Evolutionary conservation across 2,329 filamentous ascomycete species (phyloP), one percentile per base, ranked within the genome.

Genomic region (Paraconiothyrium sp.): DNA sequence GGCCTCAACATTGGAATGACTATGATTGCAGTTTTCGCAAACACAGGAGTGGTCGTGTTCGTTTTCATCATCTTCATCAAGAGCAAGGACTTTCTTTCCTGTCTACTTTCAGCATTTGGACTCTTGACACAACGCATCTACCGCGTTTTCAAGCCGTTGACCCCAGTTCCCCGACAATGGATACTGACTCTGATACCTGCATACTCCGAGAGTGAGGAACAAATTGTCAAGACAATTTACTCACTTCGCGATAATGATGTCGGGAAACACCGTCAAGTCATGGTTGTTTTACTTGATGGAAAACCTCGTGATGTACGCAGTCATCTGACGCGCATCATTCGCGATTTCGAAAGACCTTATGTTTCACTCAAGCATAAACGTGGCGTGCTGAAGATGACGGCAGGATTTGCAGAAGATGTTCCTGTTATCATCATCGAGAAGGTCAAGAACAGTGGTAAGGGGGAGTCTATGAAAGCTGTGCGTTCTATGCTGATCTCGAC

Each of bases 181-280:
- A 58, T 58, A n/a, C 20, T 58, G n/a, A 52, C 56, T n/a, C 47
- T 58, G 16, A 58, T 58, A 14, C 56, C 48, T 16, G 47, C 56
- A 24, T 58, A 58, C n/a, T 58, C 56, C 2, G 56, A 58, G 27
- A 58, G 56, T 34, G 56, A 58, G 24, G 56, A 52, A 14, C 56
- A 58, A 30, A 58, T 58, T 24, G 37, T 58, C 1, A 58, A 58
- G 24, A 52, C 47, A 11, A 58, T 52, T 1, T 46, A 58, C 14
- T 52, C 47, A 1, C 56, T 58, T 37, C 56, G 56, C 9, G 47
- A 58, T 22, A 58, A 58, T 8, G 56, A 58, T 11, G 47, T 58
- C n/a, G 56, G 35, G 6, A 47, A 37, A 46, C 56, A 58, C 35
- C 35, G 35, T 13, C 56, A 58, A n/a, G 56, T 58, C 8, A 58